Evolutionary conservation across 2,329 filamentous ascomycete genomes (phyloP).

Genomic region (Diaporthe caulivora): DNA sequence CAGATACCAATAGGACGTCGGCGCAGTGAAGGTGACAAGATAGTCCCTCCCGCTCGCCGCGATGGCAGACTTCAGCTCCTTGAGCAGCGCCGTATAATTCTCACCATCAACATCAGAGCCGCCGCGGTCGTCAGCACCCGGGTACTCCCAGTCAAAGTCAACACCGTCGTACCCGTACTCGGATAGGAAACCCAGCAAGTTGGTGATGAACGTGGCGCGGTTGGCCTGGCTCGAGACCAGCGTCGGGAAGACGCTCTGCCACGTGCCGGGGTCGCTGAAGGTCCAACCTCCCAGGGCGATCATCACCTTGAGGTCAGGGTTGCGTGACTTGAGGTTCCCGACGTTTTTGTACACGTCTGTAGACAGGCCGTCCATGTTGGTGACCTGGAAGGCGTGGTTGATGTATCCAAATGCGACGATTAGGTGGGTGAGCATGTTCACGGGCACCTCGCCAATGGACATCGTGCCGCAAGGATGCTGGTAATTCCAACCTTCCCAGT

Average conservation of each 20-base stretch:
- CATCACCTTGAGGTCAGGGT: slow-evolving; percentile 49
- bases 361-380: slow-evolving; percentile 22
- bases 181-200: slow-evolving; percentile 43
- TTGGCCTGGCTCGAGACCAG: slow-evolving; percentile 40
- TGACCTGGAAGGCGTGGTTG: slow-evolving; percentile 47
- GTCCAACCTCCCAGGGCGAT: slow-evolving; percentile 57
- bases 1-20: slow-evolving; percentile 41
- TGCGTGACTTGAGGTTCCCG: slow-evolving; percentile 47
- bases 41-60: neutral
- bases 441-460: slow-evolving; percentile 45
- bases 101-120: slow-evolving; percentile 45
- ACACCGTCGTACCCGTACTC: slow-evolving; percentile 48
- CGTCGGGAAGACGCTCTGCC: slow-evolving; percentile 44
- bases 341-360: slow-evolving; percentile 46
- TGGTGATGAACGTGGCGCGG: slow-evolving; percentile 42
- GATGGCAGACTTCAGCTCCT: slow-evolving; percentile 36
- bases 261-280: slow-evolving; percentile 46
- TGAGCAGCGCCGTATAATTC: slow-evolving; percentile 45
- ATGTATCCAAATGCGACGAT: slow-evolving; percentile 51
- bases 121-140: slow-evolving; percentile 46
- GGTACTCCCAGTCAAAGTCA: slow-evolving; percentile 49
- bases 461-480: slow-evolving; percentile 39
- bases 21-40: slow-evolving; percentile 38
- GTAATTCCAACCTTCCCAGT: slow-evolving; percentile 46
- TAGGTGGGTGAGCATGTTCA: slow-evolving; percentile 48